Conservation (phyloP, 2,329 filamentous ascomycete species). For the Botryotinia calthae region DNA sequence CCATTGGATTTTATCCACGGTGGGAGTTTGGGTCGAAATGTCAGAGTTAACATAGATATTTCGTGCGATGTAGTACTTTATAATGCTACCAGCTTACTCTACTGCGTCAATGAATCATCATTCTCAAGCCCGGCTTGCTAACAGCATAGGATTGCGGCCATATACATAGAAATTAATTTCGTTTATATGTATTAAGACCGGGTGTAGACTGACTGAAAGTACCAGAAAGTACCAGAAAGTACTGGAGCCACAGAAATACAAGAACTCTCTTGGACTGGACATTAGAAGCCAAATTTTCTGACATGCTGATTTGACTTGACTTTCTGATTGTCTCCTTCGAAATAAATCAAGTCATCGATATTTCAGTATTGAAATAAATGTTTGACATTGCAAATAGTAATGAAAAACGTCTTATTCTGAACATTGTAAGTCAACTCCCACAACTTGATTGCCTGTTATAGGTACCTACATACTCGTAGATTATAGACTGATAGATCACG, state of each 20-base stretch:
- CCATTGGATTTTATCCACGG: background rate
- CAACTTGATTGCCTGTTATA: background rate
- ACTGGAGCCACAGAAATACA: background rate
- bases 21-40: background rate
- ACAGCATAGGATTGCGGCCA: background rate
- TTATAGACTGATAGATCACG: background rate
- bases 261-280: conserved; percentile 1
- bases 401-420: background rate
- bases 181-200: background rate
- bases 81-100: background rate
- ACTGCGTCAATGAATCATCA: background rate
- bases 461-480: background rate
- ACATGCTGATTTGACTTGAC: background rate
- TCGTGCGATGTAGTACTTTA: background rate
- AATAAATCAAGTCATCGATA: background rate
- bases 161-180: background rate
- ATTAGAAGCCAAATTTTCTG: background rate
- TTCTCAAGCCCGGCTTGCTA: background rate
- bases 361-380: background rate
- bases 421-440: background rate
- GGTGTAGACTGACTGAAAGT: background rate
- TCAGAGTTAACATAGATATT: background rate
- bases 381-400: background rate
- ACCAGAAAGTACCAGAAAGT: background rate
- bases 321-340: background rate